A percentile compares a stretch with the other conserved stretches of the same genome.
Conservation (phyloP, 2,329 filamentous ascomycete genomes). For the Nemania diffusa region DNA sequence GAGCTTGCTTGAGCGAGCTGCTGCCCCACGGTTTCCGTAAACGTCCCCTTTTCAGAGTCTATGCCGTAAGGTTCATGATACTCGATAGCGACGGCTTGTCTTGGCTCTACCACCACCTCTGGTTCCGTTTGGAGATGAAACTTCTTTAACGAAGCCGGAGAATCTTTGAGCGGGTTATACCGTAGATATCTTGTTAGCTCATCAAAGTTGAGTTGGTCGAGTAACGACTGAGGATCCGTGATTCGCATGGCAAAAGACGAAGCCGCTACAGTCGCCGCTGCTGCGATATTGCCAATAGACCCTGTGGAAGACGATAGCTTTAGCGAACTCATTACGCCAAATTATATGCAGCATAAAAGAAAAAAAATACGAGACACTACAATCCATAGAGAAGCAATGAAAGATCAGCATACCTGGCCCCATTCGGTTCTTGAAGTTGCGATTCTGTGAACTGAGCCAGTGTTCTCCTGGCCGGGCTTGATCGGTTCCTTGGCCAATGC, state of each 20-base stretch:
- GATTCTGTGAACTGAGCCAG: conserved; percentile 59
- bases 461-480: conserved; percentile 54
- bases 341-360: neutral
- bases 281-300: conserved; percentile 57
- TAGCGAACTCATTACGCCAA: neutral
- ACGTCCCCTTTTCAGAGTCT: neutral
- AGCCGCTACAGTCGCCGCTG: conserved; percentile 59
- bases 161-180: conserved; percentile 23
- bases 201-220: conserved; percentile 45
- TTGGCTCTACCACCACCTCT: neutral
- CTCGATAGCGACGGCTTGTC: neutral
- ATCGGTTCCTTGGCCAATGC: conserved; percentile 57
- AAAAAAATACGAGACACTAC: neutral
- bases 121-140: conserved; percentile 21
- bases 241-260: conserved; percentile 58
- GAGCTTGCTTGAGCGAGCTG: neutral
- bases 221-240: conserved; percentile 39
- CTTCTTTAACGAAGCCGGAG: conserved; percentile 7
- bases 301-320: conserved; percentile 42
- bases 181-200: conserved; percentile 38
- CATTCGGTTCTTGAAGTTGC: conserved; percentile 60
- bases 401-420: conserved; percentile 49
- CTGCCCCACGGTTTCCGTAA: neutral
- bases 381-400: neutral
- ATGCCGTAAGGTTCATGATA: conserved; percentile 18